A percentile compares a stretch with the other conserved stretches of the same genome.
Conservation (phyloP, 805 yeast species). For the Brettanomyces nanus region DNA sequence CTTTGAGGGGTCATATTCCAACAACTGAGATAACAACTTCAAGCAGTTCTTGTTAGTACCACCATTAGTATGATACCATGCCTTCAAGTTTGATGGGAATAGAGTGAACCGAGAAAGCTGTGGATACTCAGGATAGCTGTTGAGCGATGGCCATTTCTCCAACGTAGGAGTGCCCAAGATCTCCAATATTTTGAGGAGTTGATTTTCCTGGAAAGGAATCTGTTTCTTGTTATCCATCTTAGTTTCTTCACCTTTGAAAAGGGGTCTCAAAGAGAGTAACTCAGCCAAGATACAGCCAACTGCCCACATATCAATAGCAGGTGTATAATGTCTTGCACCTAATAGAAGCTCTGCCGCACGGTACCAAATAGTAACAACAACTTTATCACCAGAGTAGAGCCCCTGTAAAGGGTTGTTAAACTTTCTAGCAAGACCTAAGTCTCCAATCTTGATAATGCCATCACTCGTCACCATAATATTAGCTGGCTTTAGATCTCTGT, state of each 20-base stretch:
- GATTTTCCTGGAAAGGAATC: conserved; percentile 91
- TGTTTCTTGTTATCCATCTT: conserved; percentile 89
- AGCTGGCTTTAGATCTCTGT: conserved; percentile 95
- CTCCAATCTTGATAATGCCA: conserved; percentile 95
- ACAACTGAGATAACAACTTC: conserved; percentile 49
- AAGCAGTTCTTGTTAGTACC: conserved; percentile 65
- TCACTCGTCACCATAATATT: conserved; percentile 89
- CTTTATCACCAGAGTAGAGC: conserved; percentile 86
- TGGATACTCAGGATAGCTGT: conserved; percentile 76
- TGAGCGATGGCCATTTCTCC: conserved; percentile 72
- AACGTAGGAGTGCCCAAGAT: conserved; percentile 84
- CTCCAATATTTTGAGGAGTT: conserved; percentile 82
- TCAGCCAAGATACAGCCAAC: conserved; percentile 94
- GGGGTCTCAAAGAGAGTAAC: conserved; percentile 77
- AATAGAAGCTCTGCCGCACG: conserved; percentile 85
- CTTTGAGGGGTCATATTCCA: conserved; percentile 76
- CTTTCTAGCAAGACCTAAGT: conserved; percentile 82
- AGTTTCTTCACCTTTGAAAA: conserved; percentile 96
- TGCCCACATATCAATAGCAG: conserved; percentile 93
- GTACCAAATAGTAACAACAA: conserved; percentile 95
- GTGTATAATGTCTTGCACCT: conserved; percentile 91
- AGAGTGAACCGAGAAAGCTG: conserved; percentile 50
- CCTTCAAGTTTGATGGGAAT: conserved; percentile 62
- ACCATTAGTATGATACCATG: conserved; percentile 84
- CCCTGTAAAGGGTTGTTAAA: conserved; percentile 84